Percentiles rank a stretch among this genome's conserved stretches.
phyloP scores from a whole-genome alignment of 176 grass and related monocot species.

The Puccinellia tenuiflora region DNA sequence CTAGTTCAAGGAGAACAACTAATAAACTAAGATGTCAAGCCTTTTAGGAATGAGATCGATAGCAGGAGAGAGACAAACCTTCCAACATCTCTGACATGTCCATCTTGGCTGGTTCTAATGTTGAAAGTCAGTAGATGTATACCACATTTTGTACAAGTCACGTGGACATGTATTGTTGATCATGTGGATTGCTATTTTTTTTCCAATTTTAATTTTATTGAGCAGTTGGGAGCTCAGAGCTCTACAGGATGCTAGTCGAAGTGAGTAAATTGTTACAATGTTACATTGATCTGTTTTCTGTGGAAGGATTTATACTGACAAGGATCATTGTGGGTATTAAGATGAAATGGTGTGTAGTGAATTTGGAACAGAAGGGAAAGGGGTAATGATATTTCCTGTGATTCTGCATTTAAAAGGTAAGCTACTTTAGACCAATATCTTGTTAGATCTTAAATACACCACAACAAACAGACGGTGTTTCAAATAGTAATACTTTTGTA shows the following conservation, averaged over 20 bases:
- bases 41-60: background rate
- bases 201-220: background rate
- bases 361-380: background rate
- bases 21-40: background rate
- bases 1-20: background rate
- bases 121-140: background rate
- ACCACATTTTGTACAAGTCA: background rate
- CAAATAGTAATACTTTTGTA: background rate
- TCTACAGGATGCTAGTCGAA: background rate
- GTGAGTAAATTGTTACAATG: background rate
- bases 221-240: background rate
- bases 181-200: background rate
- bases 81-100: background rate
- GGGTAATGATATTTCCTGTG: background rate
- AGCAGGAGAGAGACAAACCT: background rate
- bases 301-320: background rate
- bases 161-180: background rate
- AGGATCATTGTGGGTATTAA: background rate
- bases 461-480: constrained; percentile 4
- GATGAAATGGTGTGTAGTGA: background rate
- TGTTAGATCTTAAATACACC: constrained; percentile 10
- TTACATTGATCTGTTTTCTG: background rate
- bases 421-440: background rate
- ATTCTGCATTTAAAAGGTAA: background rate
- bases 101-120: background rate